phyloP scores from a whole-genome alignment of 768 basidiomycete species.

The Lanmaoa pseudosensibilis region DNA sequence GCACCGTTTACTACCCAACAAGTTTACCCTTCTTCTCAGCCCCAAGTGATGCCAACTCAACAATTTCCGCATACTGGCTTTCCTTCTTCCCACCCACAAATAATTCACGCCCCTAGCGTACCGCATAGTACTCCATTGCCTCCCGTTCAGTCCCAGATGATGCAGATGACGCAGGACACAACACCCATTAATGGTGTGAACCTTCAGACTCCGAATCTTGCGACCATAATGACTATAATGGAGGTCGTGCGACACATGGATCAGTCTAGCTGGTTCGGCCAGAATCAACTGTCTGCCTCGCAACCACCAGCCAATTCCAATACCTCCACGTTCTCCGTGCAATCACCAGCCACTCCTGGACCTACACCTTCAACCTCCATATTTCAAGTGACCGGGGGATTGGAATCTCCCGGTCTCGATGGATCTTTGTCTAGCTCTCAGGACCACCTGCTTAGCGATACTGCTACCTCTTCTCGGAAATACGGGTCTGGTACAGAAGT shows the following conservation, averaged over 20 bases:
- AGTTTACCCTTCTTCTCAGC: constrained; percentile 18
- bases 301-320: constrained; percentile 16
- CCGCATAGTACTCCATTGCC: constrained; percentile 14
- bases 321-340: constrained; percentile 1
- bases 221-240: constrained; percentile 33
- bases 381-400: not conserved
- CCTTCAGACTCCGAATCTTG: constrained; percentile 20
- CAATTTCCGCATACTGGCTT: constrained; percentile 15
- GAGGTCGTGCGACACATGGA: constrained; percentile 33
- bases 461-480: constrained; percentile 5
- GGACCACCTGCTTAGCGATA: not conserved
- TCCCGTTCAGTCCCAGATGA: constrained; percentile 17
- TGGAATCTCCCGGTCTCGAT: not conserved
- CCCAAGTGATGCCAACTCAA: constrained; percentile 17
- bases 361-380: constrained; percentile 2
- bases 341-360: not conserved
- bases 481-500: constrained; percentile 1
- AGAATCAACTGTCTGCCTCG: constrained; percentile 16
- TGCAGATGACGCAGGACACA: constrained; percentile 13
- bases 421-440: constrained; percentile 3
- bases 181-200: constrained; percentile 12
- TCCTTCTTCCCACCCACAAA: constrained; percentile 20
- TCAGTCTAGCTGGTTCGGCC: constrained; percentile 20
- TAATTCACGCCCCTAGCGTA: constrained; percentile 2
- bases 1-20: constrained; percentile 19